Evolutionary conservation across 257 asterid species (phyloP).

Genomic region (Handroanthus guayacan): DNA sequence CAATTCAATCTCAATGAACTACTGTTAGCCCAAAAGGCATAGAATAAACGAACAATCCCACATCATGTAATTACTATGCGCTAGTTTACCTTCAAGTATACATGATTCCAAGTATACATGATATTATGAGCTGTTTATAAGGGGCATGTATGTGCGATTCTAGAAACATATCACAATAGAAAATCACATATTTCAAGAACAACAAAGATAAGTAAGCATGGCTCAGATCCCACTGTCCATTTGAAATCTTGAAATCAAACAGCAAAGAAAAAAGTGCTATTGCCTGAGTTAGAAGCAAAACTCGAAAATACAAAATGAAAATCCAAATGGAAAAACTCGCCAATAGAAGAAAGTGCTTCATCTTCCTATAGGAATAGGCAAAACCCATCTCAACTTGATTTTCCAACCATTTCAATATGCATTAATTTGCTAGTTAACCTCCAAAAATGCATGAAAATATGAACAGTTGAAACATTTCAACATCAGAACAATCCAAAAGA

Average conservation of each 20-base stretch:
- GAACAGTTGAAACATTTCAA: not conserved
- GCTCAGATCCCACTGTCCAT: not conserved
- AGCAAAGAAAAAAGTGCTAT: too few relatives aligned
- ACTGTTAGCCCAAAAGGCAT: not conserved
- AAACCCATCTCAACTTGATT: not conserved
- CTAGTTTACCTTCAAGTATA: not conserved
- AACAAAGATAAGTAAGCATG: not conserved
- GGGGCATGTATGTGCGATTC: not conserved
- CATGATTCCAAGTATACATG: not conserved
- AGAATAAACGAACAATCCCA: not conserved
- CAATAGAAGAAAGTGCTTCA: not conserved
- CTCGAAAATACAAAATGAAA: not conserved
- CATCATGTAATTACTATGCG: not conserved
- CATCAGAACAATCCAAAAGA: not conserved
- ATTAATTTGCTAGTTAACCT: not conserved
- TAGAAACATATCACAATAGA: not conserved
- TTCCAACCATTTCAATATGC: slow-evolving; percentile 1
- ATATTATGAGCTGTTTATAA: not conserved
- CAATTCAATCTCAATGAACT: too few relatives aligned
- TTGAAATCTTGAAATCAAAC: not conserved
- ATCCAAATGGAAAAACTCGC: too few relatives aligned
- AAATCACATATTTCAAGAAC: not conserved
- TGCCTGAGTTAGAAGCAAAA: not conserved
- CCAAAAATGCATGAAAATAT: slow-evolving; percentile 1
- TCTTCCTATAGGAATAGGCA: not conserved